A percentile compares a stretch with the other conserved stretches of the same genome.
These are phyloP conservation scores for Yamadazyma kanchanaburiensis DNA, from an alignment of 1,139 yeast species.

Conservation along the genomic window DNA sequence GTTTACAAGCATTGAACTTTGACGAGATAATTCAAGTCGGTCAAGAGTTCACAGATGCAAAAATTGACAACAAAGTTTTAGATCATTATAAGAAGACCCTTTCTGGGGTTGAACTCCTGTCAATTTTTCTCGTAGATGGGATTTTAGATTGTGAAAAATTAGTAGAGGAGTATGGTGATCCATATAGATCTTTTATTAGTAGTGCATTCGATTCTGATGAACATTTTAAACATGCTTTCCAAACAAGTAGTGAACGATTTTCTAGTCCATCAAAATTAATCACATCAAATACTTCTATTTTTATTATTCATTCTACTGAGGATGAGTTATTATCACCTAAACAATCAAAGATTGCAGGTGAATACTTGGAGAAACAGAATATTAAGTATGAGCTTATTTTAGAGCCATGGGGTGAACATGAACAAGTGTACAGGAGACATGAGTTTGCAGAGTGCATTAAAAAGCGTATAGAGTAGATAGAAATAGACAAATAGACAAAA, in stretches of 20 bases:
- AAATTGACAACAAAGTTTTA: not conserved
- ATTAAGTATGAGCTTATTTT: conserved; percentile 7
- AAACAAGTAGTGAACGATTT: conserved; percentile 14
- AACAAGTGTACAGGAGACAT: conserved; percentile 26
- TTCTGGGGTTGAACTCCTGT: conserved; percentile 8
- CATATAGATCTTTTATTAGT: conserved; percentile 27
- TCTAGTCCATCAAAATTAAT: conserved; percentile 6
- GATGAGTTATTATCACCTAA: conserved; percentile 32
- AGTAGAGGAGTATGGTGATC: conserved; percentile 31
- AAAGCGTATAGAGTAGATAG: not conserved
- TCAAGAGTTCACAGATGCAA: conserved; percentile 1
- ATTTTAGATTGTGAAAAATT: conserved; percentile 32
- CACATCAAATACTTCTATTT: conserved; percentile 4
- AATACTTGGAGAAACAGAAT: conserved; percentile 12
- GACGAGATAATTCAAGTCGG: conserved; percentile 17
- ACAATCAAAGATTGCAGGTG: conserved; percentile 19
- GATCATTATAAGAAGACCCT: conserved; percentile 2
- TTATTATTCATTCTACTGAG: conserved; percentile 26
- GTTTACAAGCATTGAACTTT: conserved; percentile 50
- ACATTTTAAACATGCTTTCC: conserved; percentile 23
- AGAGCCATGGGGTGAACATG: conserved; percentile 33
- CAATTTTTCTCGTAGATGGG: conserved; percentile 33
- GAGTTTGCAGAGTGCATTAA: conserved; percentile 17
- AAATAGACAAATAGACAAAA: too few relatives aligned
- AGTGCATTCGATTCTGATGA: conserved; percentile 26